phyloP scores from a whole-genome alignment of 2,329 filamentous ascomycete species.

The Neofusicoccum sp. region DNA sequence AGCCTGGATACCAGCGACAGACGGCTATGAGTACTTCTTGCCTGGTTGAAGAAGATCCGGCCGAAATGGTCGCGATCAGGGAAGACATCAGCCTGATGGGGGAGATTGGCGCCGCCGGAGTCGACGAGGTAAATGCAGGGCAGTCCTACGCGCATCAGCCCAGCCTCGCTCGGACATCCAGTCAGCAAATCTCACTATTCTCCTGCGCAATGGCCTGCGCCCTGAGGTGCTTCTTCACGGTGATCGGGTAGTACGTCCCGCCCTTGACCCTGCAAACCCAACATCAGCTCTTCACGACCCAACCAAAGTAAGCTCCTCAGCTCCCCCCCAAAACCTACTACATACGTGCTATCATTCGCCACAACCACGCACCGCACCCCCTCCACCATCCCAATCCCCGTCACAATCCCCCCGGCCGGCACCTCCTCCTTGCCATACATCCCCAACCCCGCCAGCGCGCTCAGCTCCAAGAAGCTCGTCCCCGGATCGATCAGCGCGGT shows the following conservation, averaged over 20 bases:
- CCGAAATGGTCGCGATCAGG: conserved; percentile 94
- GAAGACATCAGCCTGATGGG: conserved; percentile 94
- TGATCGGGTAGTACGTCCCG: conserved; percentile 95
- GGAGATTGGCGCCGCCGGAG: conserved; percentile 91
- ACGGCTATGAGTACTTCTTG: conserved; percentile 57
- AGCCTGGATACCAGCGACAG: no score
- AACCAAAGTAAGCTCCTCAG: background rate
- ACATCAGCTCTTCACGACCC: background rate
- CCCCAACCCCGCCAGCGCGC: conserved; percentile 82
- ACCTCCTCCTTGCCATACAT: conserved; percentile 87
- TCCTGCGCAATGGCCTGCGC: conserved; percentile 90
- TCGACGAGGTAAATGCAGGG: conserved; percentile 95
- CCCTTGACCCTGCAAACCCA: conserved; percentile 70
- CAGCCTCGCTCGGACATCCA: background rate
- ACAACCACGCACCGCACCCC: conserved; percentile 92
- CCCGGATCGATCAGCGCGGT: conserved; percentile 86
- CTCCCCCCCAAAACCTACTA: background rate
- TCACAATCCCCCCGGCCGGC: conserved; percentile 87
- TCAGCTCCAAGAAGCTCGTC: conserved; percentile 90
- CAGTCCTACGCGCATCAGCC: conserved; percentile 36
- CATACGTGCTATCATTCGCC: conserved; percentile 83
- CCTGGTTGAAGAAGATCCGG: conserved; percentile 98
- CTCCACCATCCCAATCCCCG: conserved; percentile 86
- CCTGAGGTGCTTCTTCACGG: conserved; percentile 94
- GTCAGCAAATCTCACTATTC: conserved; percentile 63